These are phyloP conservation scores for Fusarium beomiforme DNA, from an alignment of 2,329 filamentous ascomycete genomes.

Conservation along the genomic window DNA sequence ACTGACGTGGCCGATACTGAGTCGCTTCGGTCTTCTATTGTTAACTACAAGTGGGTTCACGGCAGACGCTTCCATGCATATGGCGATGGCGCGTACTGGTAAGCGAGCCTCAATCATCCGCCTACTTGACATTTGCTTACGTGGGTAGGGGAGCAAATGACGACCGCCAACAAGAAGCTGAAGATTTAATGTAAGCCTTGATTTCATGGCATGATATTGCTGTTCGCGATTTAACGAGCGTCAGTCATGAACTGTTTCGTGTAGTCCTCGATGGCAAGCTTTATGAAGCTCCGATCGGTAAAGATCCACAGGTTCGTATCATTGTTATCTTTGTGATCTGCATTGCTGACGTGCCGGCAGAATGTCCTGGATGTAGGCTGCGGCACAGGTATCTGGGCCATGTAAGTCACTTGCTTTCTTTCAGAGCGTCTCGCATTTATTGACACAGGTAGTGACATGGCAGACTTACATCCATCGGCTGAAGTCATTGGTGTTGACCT, in stretches of 20 bases:
- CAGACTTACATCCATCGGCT: constrained; percentile 15
- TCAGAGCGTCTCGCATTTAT: fast-evolving
- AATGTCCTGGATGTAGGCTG: constrained; percentile 16
- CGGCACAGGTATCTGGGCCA: constrained; percentile 26
- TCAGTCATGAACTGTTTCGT: constrained; percentile 22
- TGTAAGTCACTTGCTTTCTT: not conserved
- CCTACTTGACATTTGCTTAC: not conserved
- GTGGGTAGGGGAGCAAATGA: constrained; percentile 20
- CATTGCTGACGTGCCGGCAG: not conserved
- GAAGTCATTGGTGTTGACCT: constrained; percentile 23
- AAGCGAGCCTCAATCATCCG: fast-evolving
- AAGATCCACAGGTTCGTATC: constrained; percentile 1
- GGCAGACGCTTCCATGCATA: constrained; percentile 22
- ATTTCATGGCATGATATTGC: fast-evolving
- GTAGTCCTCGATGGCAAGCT: constrained; percentile 16
- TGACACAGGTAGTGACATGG: constrained; percentile 2
- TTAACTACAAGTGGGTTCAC: constrained; percentile 29
- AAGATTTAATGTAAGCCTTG: constrained; percentile 19
- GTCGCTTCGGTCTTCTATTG: constrained; percentile 16
- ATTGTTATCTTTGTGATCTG: fast-evolving
- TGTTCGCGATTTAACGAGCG: fast-evolving
- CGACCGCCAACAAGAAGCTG: constrained; percentile 27
- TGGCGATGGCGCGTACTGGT: constrained; percentile 24
- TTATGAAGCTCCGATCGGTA: constrained; percentile 19
- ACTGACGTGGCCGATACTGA: constrained; percentile 18